Base-by-base conservation (phyloP, 2,329 filamentous ascomycete species). In the Cordyceps javanica region DNA sequence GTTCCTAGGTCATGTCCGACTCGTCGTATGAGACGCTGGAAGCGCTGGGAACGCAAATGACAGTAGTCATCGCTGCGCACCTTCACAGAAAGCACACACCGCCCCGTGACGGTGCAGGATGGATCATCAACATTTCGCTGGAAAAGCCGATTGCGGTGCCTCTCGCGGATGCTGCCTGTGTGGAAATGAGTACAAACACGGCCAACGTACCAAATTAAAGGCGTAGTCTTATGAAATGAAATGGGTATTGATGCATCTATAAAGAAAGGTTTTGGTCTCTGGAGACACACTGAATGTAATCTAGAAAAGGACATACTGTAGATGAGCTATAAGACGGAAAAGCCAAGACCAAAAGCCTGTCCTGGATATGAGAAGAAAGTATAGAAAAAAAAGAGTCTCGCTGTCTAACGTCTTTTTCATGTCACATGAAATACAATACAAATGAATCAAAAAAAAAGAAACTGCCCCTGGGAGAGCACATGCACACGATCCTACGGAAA, bases 71-170 rank as follows among this genome's bases (percentile, higher is more conserved):
- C 41, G 70, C 79, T n/a, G 65, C 66, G 25, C 73, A 77, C 30
- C 73, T 82, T 61, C 66, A 66, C 60, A 64, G 46, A n/a, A 59
- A 52, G 39, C 54, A 61, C 30, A 19, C 16, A 25, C 51, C 28
- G 28, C 62, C 49, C 7, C 25, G n/a, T 2, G 62, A 65, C 21
- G 60, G 57, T 14, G 49, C 62, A 21, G 73, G 74, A 14, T 79
- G 80, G 71, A 76, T 76, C 58, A 73, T 91, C 52, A 80, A 77
- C 60, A 77, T 91, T 38, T 74, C 75, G 25, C 73, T 91, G 53
- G 84, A 86, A 70, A 91, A 91, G 73, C 89, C 89, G 3, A 83
- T 86, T 13, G 89, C 89, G 0, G 85, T 91, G 21, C 81, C 84
- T 0, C 82, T 88, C 64, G 89, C 89, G 2, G 88, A 90, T 62